Conservation (phyloP, 495 filamentous ascomycete genomes). For the Lasiosphaeriaceae sp. region DNA sequence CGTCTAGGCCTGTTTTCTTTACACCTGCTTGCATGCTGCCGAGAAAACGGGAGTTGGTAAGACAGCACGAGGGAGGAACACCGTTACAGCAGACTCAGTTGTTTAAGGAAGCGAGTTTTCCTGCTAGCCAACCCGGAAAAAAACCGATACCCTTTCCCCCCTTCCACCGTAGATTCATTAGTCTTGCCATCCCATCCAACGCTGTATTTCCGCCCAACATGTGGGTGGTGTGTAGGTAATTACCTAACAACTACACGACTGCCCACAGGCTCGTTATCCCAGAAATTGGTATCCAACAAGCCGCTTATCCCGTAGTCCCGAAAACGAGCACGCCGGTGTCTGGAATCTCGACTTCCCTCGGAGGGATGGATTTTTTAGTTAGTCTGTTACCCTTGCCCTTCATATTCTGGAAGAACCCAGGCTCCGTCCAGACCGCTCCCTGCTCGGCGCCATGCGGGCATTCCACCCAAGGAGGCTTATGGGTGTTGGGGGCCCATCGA, state of each 20-base stretch:
- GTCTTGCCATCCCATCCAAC: background rate
- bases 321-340: background rate
- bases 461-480: background rate
- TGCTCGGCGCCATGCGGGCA: background rate
- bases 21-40: background rate
- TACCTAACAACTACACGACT: background rate
- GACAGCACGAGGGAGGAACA: background rate
- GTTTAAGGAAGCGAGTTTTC: background rate
- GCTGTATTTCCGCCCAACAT: background rate
- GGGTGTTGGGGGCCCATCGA: background rate
- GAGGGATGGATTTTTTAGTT: background rate
- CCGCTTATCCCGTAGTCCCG: background rate
- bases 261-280: background rate
- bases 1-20: background rate
- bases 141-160: background rate
- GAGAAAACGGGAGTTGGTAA: background rate
- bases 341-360: background rate
- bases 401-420: background rate
- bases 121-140: background rate
- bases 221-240: background rate
- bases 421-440: background rate
- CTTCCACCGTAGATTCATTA: background rate
- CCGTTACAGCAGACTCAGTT: background rate
- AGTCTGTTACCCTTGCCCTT: background rate
- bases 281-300: background rate